phyloP scores from a whole-genome alignment of 176 grass and related monocot species.

The Themeda triandra region DNA sequence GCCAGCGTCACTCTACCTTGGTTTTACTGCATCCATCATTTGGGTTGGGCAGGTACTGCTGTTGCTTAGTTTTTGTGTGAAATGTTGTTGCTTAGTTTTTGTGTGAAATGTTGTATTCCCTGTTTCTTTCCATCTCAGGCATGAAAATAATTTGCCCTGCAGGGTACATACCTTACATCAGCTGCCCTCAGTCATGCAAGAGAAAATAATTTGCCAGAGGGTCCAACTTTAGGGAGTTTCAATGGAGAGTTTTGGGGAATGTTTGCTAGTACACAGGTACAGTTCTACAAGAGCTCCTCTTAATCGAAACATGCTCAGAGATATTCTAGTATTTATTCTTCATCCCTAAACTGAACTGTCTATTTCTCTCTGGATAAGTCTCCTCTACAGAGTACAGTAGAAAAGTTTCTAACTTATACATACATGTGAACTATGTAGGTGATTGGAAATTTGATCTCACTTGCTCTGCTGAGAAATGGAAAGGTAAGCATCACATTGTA shows the following conservation, averaged over 20 bases:
- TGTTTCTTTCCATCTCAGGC: not conserved
- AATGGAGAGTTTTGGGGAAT: conserved; percentile 98
- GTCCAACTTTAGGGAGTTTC: conserved; percentile 70
- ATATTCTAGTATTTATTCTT: conserved; percentile 13
- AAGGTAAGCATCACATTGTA: conserved; percentile 46
- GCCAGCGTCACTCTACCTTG: conserved; percentile 81
- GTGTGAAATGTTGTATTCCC: not conserved
- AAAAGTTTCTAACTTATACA: conserved; percentile 3
- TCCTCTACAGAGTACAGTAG: not conserved
- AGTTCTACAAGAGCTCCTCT: not conserved
- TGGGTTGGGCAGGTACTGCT: conserved; percentile 84
- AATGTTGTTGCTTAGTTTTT: not conserved
- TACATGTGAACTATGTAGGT: conserved; percentile 54
- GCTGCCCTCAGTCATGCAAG: conserved; percentile 81
- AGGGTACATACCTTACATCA: conserved; percentile 94
- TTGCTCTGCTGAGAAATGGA: conserved; percentile 71
- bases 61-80: not conserved
- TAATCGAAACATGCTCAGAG: not conserved
- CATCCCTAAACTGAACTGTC: not conserved
- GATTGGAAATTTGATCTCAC: conserved; percentile 94
- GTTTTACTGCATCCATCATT: conserved; percentile 91
- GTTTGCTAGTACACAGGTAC: conserved; percentile 93
- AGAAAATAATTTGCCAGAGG: conserved; percentile 74
- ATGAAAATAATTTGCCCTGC: not conserved
- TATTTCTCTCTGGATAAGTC: conserved; percentile 6